phyloP scores from a whole-genome alignment of 371 early-diverging fungal genomes.

The Paraphysoderma sedebokerense region DNA sequence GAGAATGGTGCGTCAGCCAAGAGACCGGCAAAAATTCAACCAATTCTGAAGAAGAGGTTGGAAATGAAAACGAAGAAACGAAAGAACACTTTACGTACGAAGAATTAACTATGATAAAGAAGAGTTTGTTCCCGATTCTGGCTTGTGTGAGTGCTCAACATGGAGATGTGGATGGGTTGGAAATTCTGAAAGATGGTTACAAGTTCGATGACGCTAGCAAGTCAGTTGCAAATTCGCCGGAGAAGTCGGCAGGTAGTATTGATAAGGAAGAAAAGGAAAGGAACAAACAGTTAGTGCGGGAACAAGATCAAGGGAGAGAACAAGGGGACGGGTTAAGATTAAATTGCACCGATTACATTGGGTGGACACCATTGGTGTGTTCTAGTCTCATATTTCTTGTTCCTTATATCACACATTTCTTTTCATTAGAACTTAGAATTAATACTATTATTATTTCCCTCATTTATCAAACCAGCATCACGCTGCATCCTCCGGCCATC shows the following conservation, averaged over 20 bases:
- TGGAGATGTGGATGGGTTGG: constrained; percentile 3
- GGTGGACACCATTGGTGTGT: constrained; percentile 44
- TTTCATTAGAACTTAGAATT: not conserved
- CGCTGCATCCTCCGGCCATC: not conserved
- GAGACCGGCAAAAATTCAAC: constrained; percentile 10
- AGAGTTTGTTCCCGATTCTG: not conserved
- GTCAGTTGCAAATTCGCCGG: not conserved
- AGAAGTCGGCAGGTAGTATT: too few species aligned
- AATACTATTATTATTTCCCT: constrained; percentile 3
- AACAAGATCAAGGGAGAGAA: too few species aligned
- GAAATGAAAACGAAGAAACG: not conserved
- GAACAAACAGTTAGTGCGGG: too few species aligned
- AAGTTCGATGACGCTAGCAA: not conserved
- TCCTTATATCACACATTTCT: not conserved
- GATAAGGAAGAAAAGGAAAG: too few species aligned
- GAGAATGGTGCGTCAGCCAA: constrained; percentile 16
- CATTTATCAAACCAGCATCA: constrained; percentile 1
- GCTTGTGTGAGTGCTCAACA: constrained; percentile 27
- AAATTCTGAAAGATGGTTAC: constrained; percentile 1
- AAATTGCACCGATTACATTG: constrained; percentile 75
- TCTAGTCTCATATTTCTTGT: not conserved
- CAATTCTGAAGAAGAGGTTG: not conserved
- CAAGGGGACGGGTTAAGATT: constrained; percentile 22
- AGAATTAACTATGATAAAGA: not conserved
- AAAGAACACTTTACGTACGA: not conserved